These are phyloP conservation scores for Drosera spatulata DNA, from an alignment of 179 eudicot genomes.

Conservation along the genomic window DNA sequence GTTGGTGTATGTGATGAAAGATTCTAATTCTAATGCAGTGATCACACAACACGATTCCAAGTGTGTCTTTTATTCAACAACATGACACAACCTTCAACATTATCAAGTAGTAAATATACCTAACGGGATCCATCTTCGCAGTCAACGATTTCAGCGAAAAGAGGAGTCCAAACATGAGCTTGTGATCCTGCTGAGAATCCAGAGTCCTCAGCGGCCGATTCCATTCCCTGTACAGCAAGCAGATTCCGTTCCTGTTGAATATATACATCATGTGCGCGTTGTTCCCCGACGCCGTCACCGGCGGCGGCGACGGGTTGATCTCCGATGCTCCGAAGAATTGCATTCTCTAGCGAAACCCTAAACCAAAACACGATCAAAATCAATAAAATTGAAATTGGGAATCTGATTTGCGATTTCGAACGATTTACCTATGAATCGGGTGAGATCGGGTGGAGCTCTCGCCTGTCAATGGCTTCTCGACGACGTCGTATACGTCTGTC, in stretches of 20 bases:
- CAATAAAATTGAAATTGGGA: no score
- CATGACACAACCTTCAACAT: neutral
- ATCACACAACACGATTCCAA: no score
- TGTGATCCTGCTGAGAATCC: conserved; percentile 74
- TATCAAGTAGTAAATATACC: conserved; percentile 13
- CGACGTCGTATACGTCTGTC: no score
- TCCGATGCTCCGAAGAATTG: conserved; percentile 92
- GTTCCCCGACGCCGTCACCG: conserved; percentile 67
- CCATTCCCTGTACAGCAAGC: conserved; percentile 86
- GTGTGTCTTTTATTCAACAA: neutral
- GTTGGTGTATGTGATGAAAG: no score
- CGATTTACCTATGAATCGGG: no score
- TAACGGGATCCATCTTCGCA: conserved; percentile 70
- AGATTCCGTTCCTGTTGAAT: conserved; percentile 85
- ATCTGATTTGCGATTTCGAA: no score
- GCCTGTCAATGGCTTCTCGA: no score
- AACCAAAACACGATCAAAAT: no score
- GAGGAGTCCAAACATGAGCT: conserved; percentile 92
- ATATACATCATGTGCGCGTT: conserved; percentile 91
- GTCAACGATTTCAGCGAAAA: conserved; percentile 86
- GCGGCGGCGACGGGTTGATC: conserved; percentile 86
- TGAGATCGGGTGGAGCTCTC: no score
- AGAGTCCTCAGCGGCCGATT: conserved; percentile 77
- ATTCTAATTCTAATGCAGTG: no score
- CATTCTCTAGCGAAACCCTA: conserved; percentile 20